Evolutionary conservation across 2,329 filamentous ascomycete genomes (phyloP), one percentile per base, ranked within the genome.

Genomic region (Alternaria atra): DNA sequence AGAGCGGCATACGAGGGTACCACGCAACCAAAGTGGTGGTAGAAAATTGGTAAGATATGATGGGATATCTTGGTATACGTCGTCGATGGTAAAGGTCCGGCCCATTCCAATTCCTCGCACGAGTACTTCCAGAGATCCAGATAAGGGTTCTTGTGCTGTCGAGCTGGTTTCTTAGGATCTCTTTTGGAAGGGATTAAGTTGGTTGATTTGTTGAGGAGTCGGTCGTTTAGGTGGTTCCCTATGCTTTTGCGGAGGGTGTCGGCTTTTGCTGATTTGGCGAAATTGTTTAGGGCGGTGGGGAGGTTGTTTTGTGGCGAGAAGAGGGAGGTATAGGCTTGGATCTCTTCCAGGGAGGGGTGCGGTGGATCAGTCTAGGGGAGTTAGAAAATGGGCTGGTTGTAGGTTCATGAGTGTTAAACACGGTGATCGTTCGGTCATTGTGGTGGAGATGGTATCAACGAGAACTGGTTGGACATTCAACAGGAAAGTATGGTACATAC

Each of bases 11-110:
- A 89, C 9, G 85, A 87, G 0, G 91, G 91, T 20, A 88, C 88
- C 1, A 86, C 86, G 78, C 90, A 93, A 52, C 90, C 90, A 75
- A 93, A 93, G 77, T 93, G 90, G 79, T 93, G 90, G 84, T 92
- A 93, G 56, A 92, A 83, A 17, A 93, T 82, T 2, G 90, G 90
- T 8, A 93, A 83, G 6, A 91, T 82, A 68, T 90, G 89, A 77
- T 93, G 91, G 51, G 85, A 86, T 60, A 82, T 84, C 53, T 82
- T 83, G 4, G 85, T 83, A 27, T 82, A 78, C 15, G 81, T 82
- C 3, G 88, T 86, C 35, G 79, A 78, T 13, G 80, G 77, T 72
- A 84, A 79, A 3, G 90, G 87, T 1, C 89, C 88, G 51, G 84
- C 84, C 88, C 89, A 90, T 77, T 90, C 86, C 7, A 93, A 81